These are phyloP conservation scores for Stylosanthes scabra DNA, from an alignment of 331 rosid genomes.

Conservation along the genomic window DNA sequence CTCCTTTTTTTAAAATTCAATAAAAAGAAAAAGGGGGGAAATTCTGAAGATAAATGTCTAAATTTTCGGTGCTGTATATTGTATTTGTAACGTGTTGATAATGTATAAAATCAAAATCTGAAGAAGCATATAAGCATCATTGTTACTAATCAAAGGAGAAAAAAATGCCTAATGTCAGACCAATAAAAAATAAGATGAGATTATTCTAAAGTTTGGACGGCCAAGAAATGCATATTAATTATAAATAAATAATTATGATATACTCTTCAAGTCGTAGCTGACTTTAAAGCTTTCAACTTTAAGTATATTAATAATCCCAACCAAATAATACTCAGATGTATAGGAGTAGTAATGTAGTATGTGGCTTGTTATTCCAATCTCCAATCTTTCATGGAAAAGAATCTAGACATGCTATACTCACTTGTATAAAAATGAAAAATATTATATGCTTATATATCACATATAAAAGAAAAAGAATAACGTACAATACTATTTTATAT, in stretches of 20 bases:
- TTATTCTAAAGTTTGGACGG: constrained; percentile 38
- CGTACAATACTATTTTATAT: too few relatives aligned
- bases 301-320: constrained; percentile 17
- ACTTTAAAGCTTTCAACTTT: constrained; percentile 27
- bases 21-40: background rate
- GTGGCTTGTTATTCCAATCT: constrained; percentile 16
- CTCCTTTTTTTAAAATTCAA: background rate
- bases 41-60: background rate
- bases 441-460: too few relatives aligned
- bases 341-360: background rate
- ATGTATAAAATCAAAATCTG: background rate
- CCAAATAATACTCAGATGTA: constrained; percentile 8
- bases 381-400: constrained; percentile 23
- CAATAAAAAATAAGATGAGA: constrained; percentile 5
- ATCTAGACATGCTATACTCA: constrained; percentile 31
- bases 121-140: constrained; percentile 9
- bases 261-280: constrained; percentile 30
- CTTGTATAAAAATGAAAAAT: background rate
- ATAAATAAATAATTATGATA: background rate
- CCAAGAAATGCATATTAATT: constrained; percentile 21
- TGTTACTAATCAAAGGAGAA: constrained; percentile 4
- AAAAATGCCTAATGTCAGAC: constrained; percentile 12
- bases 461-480: too few relatives aligned
- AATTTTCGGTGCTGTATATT: background rate
- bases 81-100: background rate